Evolutionary conservation across 1,284 basidiomycete genomes (phyloP), one percentile per base, ranked within the genome.

Genomic region (Cutaneotrichosporon arboriforme): DNA sequence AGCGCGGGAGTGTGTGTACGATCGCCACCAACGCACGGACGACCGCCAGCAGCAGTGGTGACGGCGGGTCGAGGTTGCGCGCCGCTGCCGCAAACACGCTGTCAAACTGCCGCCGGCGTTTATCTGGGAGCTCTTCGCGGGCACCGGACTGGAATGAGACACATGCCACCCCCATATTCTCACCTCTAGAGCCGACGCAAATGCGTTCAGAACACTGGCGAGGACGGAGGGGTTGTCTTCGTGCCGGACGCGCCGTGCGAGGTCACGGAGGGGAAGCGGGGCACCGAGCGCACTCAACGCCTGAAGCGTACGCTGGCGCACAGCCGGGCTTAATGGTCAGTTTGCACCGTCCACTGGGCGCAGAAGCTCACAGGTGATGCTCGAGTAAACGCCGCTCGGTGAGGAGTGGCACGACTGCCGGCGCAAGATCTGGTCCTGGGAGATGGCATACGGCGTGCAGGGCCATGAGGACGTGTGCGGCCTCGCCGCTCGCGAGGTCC

Each of bases 381-480:
- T 63, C 59, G 2, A 69, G 49, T 13, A 74, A 43, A 1, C 46
- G 17, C 37, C 58, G 60, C 2, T 64, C 58, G 1, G 47, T 49
- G 10, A 74, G 51, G 2, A 70, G 44, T 0, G 68, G 69, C 8
- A 60, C 56, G 3, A 74, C 68, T 10, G 73, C 73, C 3, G 73
- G 72, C 10, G 51, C 64, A 4, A 75, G 60, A 36, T 74, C 71
- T 1, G 35, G 20, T 0, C 66, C 67, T 1, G 72, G 70, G 8
- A 68, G 54, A 15, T 67, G 62, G 31, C 62, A 45, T 44, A 73
- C 68, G 3, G 63, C 60, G 9, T 64, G 59, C 13, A 74, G 60
- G 13, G 67, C 72, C 8, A 69, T 60, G 14, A 69, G 60, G 33
- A 72, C 59, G 46, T 65, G 57, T 1, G 64, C 52, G 2, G 58